A percentile compares a stretch with the other conserved stretches of the same genome.
phyloP scores from a whole-genome alignment of 345 rosid species.

The Geranium brycei region DNA sequence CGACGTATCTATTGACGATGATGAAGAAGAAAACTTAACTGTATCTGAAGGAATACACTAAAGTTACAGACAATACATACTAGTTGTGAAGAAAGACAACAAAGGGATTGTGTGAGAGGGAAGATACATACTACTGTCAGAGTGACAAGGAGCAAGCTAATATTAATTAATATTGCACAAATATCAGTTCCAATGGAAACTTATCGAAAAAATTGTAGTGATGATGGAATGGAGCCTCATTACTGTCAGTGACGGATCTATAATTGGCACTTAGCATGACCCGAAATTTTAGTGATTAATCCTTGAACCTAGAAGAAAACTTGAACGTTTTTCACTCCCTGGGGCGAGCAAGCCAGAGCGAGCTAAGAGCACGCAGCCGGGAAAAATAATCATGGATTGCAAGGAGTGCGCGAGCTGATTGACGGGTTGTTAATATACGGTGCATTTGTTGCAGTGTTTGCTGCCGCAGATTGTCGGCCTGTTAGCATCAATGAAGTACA shows the following conservation, averaged over 20 bases:
- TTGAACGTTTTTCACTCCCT: constrained; percentile 40
- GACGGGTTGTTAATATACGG: constrained; percentile 74
- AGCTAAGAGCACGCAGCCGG: constrained; percentile 88
- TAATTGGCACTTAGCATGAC: constrained; percentile 1
- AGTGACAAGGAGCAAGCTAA: not conserved
- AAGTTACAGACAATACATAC: not conserved
- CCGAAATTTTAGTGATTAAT: constrained; percentile 4
- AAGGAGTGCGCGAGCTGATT: constrained; percentile 92
- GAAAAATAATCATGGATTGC: constrained; percentile 84
- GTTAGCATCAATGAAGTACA: constrained; percentile 9
- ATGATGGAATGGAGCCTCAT: not conserved
- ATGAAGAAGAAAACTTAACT: not conserved
- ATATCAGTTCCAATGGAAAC: not conserved
- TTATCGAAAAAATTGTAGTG: not conserved
- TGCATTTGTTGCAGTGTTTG: constrained; percentile 92
- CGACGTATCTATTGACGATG: not conserved
- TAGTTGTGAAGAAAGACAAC: too few relatives aligned
- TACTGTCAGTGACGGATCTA: not conserved
- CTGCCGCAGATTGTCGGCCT: constrained; percentile 95
- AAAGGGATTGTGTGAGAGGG: not conserved
- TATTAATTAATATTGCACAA: not conserved
- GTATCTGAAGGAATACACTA: not conserved
- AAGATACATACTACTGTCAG: not conserved
- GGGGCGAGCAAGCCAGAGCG: constrained; percentile 96
- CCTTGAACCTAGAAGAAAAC: not conserved